A percentile compares a stretch with the other conserved stretches of the same genome.
Conservation (phyloP, 2,329 filamentous ascomycete species). For the Colletotrichum destructivum region DNA sequence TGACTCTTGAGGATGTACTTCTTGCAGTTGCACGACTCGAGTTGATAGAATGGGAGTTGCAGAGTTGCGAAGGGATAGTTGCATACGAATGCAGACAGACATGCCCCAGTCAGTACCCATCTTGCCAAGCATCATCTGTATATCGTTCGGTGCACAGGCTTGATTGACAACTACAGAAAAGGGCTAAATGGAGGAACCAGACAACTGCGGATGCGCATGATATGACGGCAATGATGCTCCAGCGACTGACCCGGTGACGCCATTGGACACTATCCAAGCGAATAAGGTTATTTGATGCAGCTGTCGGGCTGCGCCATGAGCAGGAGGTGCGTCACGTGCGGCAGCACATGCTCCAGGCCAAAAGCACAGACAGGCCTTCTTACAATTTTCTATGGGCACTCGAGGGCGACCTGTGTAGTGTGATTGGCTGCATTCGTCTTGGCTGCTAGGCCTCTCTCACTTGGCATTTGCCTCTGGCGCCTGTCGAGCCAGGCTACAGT, state of each 20-base stretch:
- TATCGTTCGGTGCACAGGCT: neutral
- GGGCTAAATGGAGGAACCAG: no score
- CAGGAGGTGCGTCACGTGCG: conserved; percentile 22
- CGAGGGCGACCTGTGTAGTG: conserved; percentile 4
- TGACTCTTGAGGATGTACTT: no score
- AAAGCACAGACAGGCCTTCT: conserved; percentile 12
- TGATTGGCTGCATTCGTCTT: conserved; percentile 16
- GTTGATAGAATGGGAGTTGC: neutral
- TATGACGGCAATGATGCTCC: conserved; percentile 11
- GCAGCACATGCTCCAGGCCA: neutral
- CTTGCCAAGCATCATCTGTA: neutral
- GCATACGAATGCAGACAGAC: no score
- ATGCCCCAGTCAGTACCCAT: neutral
- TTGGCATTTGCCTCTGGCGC: conserved; percentile 23
- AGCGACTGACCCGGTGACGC: conserved; percentile 23
- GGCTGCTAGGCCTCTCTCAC: neutral
- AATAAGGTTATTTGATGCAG: conserved; percentile 36
- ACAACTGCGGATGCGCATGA: neutral
- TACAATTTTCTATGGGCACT: neutral
- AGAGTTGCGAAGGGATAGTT: neutral
- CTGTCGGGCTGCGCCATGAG: conserved; percentile 23
- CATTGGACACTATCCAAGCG: conserved; percentile 22
- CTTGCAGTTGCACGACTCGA: neutral
- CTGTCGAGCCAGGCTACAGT: conserved; percentile 1
- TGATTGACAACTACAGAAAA: neutral